These are phyloP conservation scores for Fraxinus americana DNA, from an alignment of 257 asterid genomes.

Conservation along the genomic window DNA sequence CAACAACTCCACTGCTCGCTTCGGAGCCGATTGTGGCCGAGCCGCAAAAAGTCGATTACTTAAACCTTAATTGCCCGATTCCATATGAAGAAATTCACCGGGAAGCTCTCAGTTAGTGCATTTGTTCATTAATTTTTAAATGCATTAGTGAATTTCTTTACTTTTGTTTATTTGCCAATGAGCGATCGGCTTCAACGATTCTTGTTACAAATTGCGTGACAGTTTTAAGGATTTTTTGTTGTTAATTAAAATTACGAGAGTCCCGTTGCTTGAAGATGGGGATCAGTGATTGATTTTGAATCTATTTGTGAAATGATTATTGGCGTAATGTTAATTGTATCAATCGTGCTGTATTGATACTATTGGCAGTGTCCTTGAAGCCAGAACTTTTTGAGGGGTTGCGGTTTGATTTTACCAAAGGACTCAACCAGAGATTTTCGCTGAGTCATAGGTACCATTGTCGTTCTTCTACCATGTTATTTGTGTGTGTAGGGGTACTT, in stretches of 20 bases:
- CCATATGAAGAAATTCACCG: slow-evolving; percentile 90
- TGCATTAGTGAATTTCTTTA: background rate
- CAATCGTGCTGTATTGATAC: slow-evolving; percentile 12
- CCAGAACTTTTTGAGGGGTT: slow-evolving; percentile 97
- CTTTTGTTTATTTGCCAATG: background rate
- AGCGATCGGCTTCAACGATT: background rate
- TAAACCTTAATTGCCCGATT: slow-evolving; percentile 79
- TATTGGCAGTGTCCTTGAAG: slow-evolving; percentile 91
- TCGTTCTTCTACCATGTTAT: slow-evolving; percentile 6
- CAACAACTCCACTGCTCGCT: slow-evolving; percentile 37
- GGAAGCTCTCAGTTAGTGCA: slow-evolving; percentile 74
- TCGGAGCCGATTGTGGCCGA: slow-evolving; percentile 36
- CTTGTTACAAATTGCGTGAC: background rate
- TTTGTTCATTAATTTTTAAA: background rate
- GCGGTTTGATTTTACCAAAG: slow-evolving; percentile 94
- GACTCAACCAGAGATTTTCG: slow-evolving; percentile 84
- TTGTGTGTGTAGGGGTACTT: background rate
- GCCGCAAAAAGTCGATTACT: slow-evolving; percentile 64
- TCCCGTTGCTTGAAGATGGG: background rate
- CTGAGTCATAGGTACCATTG: slow-evolving; percentile 89
- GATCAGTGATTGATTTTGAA: background rate
- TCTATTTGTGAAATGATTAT: background rate
- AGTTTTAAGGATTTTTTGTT: background rate
- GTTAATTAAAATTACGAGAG: background rate
- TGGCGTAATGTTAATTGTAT: background rate